Base-by-base conservation (phyloP, 2,329 filamentous ascomycete genomes). In the Diaporthe vexans region DNA sequence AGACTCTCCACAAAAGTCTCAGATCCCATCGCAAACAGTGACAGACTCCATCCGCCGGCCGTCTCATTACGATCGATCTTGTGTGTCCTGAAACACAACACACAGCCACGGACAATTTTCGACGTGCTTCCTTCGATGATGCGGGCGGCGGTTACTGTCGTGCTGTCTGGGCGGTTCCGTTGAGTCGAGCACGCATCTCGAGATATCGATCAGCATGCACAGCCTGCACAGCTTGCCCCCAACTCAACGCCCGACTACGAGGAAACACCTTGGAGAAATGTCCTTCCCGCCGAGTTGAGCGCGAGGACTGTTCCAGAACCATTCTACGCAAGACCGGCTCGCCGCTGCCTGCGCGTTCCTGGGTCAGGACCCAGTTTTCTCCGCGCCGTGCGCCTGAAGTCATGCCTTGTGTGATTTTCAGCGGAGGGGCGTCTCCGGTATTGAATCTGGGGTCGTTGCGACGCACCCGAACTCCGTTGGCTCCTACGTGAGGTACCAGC, bases 151-250 rank as follows among this genome's bases (percentile, higher is more conserved):
- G 13, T 52, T 26, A 24, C 26, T 52, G 24, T 29, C 37, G 13
- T 61, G 17, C 8, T 24, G 33, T 24, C 33, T 24, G 56, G 56
- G 33, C 58, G 15, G 21, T 17, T 29, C 61, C 10, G 1, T 7
- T 26, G 61, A 67, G 17, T 52, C 29, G 13, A 21, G 21, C 43
- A 65, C 26, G 29, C 13, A 52, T 52, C 46, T 67, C 52, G 61
- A 67, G 61, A 52, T 52, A 29, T 19, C 61, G 46, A 67, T 52
- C 61, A 52, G 61, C 61, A 52, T 67, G 46, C 61, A 67, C 61
- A 37, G 61, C 61, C 61, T 52, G 46, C 61, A 67, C 61, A 37
- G 61, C 61, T 46, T 52, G 46, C 29, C 3, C 46, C 46, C 61
- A 37, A 10, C 46, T 52, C 61, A 46, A 37, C 61, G 61, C 46